Evolutionary conservation across 345 rosid species (phyloP).

Genomic region (Gynandropsis gynandra): DNA sequence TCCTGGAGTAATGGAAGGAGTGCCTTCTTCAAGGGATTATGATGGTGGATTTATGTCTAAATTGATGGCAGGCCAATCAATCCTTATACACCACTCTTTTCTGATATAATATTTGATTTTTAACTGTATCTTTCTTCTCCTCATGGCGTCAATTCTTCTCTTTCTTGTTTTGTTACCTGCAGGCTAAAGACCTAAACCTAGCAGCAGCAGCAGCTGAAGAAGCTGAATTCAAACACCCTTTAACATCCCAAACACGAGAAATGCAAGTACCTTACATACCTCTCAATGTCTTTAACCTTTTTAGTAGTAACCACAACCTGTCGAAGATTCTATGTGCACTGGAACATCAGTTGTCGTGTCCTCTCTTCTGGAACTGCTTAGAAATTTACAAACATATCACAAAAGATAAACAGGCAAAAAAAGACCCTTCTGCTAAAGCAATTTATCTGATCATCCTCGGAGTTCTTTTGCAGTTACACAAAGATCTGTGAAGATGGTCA

Average conservation of each 20-base stretch:
- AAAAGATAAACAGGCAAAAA: no score
- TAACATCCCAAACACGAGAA: conserved; percentile 50
- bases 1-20: conserved; percentile 95
- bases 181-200: conserved; percentile 82
- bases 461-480: conserved; percentile 44
- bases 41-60: conserved; percentile 72
- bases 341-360: no score
- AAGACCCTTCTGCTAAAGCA: no score
- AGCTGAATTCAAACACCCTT: conserved; percentile 41
- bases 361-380: background rate
- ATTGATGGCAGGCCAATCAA: conserved; percentile 54
- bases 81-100: background rate
- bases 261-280: conserved; percentile 42
- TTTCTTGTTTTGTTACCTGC: conserved; percentile 20
- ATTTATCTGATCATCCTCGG: no score
- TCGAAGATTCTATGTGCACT: background rate
- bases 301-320: background rate
- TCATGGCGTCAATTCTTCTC: background rate
- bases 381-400: conserved; percentile 3
- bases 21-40: conserved; percentile 80
- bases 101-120: background rate
- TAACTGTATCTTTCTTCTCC: background rate
- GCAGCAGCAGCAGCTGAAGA: conserved; percentile 63
- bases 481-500: conserved; percentile 58
- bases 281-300: background rate